These are phyloP conservation scores for Amanita pallidorosea DNA, from an alignment of 768 basidiomycete species.

Conservation along the genomic window DNA sequence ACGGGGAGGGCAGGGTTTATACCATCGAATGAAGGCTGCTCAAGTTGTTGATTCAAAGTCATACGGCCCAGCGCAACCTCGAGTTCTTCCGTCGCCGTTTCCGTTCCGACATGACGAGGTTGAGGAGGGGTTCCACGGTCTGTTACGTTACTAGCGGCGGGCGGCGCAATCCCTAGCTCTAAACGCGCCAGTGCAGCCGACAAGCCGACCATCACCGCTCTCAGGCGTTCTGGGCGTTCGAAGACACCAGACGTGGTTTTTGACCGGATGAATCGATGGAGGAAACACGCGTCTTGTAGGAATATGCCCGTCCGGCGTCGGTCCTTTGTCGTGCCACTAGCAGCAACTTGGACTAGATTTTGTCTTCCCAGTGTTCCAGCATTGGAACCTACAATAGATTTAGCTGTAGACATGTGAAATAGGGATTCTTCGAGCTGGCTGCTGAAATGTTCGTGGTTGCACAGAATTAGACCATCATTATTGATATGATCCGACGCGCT, in stretches of 20 bases:
- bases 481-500: too few relatives aligned
- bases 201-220: constrained; percentile 70
- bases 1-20: constrained; percentile 18
- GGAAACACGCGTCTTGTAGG: constrained; percentile 63
- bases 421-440: too few relatives aligned
- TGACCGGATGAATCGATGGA: constrained; percentile 72
- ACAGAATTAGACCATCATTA: too few relatives aligned
- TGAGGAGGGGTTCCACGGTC: not conserved
- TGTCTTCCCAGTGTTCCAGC: not conserved
- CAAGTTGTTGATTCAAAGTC: constrained; percentile 17
- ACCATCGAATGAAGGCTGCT: not conserved
- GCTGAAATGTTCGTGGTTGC: too few relatives aligned
- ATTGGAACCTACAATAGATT: not conserved
- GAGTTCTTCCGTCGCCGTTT: constrained; percentile 21
- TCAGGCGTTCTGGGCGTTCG: constrained; percentile 85
- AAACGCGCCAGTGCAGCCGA: not conserved
- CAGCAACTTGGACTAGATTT: not conserved
- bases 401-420: too few relatives aligned
- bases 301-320: constrained; percentile 17
- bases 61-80: constrained; percentile 35
- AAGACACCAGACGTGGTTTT: constrained; percentile 66
- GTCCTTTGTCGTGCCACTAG: not conserved
- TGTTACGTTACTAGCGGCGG: not conserved
- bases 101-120: constrained; percentile 15
- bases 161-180: not conserved